Base-by-base conservation (phyloP, 768 basidiomycete genomes). In the Tephrocybe rancida region DNA sequence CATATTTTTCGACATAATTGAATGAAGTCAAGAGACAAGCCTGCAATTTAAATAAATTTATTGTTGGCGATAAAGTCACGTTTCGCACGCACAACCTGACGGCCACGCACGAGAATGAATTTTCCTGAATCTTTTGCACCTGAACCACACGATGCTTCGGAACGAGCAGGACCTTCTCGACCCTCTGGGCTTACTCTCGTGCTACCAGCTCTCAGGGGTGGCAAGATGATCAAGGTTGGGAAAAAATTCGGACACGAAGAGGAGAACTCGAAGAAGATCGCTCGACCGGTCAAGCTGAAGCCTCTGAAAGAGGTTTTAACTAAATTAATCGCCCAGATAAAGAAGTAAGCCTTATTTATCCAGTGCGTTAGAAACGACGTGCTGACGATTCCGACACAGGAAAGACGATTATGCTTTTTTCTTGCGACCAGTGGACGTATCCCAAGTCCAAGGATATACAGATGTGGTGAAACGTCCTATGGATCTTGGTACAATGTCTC, bases 321-420 rank as follows among this genome's bases (percentile, higher is more conserved):
- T 3, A 85, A 83, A 66, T 73, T 92, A 18, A 84, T 92, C 42
- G 62, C 67, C 0, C 87, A 88, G 69, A 82, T 92, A 24, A 90
- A 90, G 73, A 91, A 86, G 90, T 90, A 55, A 48, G 79, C 60
- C 11, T 50, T 57, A 30, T 21, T 50, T 29, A 41, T 3, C 45
- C 2, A 18, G 35, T 37, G 35, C 14, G n/a, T n/a, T n/a, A n/a
- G 26, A 32, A 42, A 39, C 21, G 38, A 45, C 52, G 53, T 5
- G 41, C 54, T 65, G 44, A 64, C 38, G 26, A 34, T 18, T 24
- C 44, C 27, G 16, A 30, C 18, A 65, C 59, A 92, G 90, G 74
- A 91, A 87, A 67, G 90, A 92, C 64, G 88, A 90, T 69, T 92
- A 92, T 75, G 89, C 87, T 1, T 92, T 92, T 69, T 92, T 92